Evolutionary conservation across 2,329 filamentous ascomycete species (phyloP).

Genomic region (Aspergillus vadensis): DNA sequence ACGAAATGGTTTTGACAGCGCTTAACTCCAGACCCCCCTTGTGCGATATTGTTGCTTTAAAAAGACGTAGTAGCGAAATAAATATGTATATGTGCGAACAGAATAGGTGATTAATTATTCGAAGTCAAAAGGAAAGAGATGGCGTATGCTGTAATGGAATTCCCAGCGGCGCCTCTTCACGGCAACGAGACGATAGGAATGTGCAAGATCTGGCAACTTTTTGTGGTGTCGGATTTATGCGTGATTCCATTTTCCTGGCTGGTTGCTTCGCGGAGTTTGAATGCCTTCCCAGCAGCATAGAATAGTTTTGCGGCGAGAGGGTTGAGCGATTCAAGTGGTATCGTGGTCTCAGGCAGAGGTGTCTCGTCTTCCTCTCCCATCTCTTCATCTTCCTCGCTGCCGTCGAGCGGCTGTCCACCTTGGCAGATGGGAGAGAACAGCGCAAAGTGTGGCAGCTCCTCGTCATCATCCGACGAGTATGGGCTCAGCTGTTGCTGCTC

Average conservation of each 20-base stretch:
- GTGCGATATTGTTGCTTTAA: conserved; percentile 4
- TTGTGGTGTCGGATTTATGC: not conserved
- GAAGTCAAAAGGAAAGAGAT: not conserved
- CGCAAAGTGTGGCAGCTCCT: conserved; percentile 16
- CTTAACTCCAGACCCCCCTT: conserved; percentile 5
- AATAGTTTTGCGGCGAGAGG: conserved; percentile 17
- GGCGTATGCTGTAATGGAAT: not conserved
- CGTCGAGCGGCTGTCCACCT: conserved; percentile 18
- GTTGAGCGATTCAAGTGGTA: conserved; percentile 12
- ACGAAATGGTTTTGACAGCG: conserved; percentile 4
- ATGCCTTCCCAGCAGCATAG: conserved; percentile 12
- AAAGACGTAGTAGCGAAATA: conserved; percentile 3
- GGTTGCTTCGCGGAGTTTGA: conserved; percentile 16
- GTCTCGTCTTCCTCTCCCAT: not conserved
- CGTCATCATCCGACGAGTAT: conserved; percentile 19
- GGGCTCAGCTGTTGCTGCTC: conserved; percentile 22
- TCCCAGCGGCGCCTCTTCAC: not conserved
- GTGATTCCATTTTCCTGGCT: conserved; percentile 2
- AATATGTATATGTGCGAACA: conserved; percentile 7
- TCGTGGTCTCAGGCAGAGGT: conserved; percentile 1
- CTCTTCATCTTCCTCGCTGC: conserved; percentile 15
- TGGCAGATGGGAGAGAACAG: conserved; percentile 23
- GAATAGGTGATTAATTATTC: conserved; percentile 5
- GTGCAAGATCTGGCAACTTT: conserved; percentile 1
- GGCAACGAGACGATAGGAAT: conserved; percentile 6